Conservation (phyloP, 306 rosid species). For the Medicago lupulina region DNA sequence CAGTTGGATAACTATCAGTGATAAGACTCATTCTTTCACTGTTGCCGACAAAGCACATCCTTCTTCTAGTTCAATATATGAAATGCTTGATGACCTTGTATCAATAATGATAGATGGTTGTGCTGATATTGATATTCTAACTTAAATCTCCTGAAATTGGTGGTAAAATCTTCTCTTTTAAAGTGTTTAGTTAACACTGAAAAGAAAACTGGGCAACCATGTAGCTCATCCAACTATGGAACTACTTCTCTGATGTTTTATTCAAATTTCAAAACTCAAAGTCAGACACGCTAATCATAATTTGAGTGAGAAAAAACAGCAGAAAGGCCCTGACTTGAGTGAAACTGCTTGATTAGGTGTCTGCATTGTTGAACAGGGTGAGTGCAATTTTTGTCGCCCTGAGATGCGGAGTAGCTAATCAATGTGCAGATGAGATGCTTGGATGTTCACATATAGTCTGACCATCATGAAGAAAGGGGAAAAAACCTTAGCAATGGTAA, state of each 20-base stretch:
- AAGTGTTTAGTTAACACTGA: conserved; percentile 18
- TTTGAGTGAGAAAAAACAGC: not conserved
- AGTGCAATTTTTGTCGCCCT: not conserved
- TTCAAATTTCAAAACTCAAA: conserved; percentile 20
- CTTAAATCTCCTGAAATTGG: conserved; percentile 32
- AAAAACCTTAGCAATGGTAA: too few species aligned
- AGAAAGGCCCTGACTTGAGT: conserved; percentile 3
- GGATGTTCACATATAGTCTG: conserved; percentile 16
- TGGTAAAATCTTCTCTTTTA: conserved; percentile 17
- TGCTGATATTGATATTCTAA: conserved; percentile 50
- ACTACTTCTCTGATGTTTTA: conserved; percentile 10
- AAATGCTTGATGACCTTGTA: conserved; percentile 60
- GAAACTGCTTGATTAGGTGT: conserved; percentile 2
- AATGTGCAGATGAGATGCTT: conserved; percentile 15
- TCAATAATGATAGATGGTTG: conserved; percentile 56
- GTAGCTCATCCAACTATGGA: conserved; percentile 11
- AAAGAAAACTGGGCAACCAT: conserved; percentile 15
- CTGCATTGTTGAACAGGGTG: conserved; percentile 4
- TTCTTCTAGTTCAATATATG: conserved; percentile 62
- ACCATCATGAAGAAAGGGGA: conserved; percentile 14
- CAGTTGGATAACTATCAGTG: conserved; percentile 74
- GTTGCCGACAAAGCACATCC: conserved; percentile 82
- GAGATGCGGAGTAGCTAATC: conserved; percentile 24
- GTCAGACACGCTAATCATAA: not conserved
- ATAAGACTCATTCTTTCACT: conserved; percentile 64